These are phyloP conservation scores for Sonneratia alba DNA, from an alignment of 345 rosid genomes.

Conservation along the genomic window DNA sequence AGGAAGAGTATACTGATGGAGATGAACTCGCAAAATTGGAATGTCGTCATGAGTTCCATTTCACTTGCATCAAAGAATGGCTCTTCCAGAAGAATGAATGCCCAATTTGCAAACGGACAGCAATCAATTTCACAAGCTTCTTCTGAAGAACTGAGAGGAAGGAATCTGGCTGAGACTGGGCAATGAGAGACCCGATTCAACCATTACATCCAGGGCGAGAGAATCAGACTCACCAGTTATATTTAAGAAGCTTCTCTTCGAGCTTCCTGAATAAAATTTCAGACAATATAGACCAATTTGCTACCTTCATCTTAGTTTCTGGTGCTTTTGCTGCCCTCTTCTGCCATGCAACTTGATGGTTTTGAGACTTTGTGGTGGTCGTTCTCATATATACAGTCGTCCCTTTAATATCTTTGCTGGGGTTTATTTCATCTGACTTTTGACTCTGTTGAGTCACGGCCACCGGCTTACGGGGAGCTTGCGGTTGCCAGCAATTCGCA, in stretches of 20 bases:
- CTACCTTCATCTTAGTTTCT: too few relatives aligned
- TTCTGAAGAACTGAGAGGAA: neutral
- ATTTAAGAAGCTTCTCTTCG: too few relatives aligned
- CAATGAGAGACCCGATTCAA: too few relatives aligned
- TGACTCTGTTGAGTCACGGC: too few relatives aligned
- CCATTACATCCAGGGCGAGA: too few relatives aligned
- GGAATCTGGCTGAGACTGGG: neutral
- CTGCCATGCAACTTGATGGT: neutral
- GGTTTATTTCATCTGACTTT: neutral
- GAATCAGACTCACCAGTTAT: too few relatives aligned
- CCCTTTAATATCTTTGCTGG: neutral
- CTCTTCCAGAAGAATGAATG: conserved; percentile 66
- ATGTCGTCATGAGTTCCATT: conserved; percentile 73
- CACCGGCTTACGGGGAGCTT: too few relatives aligned
- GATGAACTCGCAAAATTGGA: conserved; percentile 55
- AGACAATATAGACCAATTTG: too few relatives aligned
- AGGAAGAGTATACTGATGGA: conserved; percentile 69
- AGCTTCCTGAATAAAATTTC: too few relatives aligned
- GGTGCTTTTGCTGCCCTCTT: neutral
- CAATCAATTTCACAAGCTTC: neutral
- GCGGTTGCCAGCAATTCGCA: too few relatives aligned
- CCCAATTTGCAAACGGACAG: conserved; percentile 26
- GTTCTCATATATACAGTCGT: neutral
- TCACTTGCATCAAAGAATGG: conserved; percentile 80
- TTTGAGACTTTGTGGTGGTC: neutral